These are phyloP conservation scores for Lophium mytilinum DNA, from an alignment of 495 filamentous ascomycete species.

Conservation along the genomic window DNA sequence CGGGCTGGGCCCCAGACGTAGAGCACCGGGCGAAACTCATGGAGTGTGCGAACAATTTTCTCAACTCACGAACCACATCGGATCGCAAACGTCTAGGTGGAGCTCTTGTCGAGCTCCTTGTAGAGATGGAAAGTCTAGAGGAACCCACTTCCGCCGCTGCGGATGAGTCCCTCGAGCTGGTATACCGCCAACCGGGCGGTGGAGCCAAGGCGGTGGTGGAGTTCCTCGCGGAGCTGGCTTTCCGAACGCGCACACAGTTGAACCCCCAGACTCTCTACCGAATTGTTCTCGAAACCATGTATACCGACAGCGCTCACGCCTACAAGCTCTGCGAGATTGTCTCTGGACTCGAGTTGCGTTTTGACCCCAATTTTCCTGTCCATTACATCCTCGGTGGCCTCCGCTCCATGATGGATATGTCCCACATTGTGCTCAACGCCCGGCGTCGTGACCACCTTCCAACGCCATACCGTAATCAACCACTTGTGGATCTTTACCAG, in stretches of 20 bases:
- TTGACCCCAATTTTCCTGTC: not conserved
- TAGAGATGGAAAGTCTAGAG: no score
- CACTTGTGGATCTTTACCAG: not conserved
- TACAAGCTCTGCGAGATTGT: not conserved
- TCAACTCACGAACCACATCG: no score
- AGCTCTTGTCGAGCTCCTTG: no score
- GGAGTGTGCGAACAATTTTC: no score
- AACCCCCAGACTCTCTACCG: not conserved
- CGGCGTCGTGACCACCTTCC: slow-evolving; percentile 4
- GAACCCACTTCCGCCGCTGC: no score
- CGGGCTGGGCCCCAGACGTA: no score
- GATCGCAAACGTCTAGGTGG: no score
- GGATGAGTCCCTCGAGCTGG: no score
- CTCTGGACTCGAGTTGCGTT: not conserved
- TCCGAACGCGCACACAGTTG: not conserved
- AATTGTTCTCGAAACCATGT: not conserved
- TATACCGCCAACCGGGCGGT: not conserved
- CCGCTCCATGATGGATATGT: not conserved
- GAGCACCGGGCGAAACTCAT: no score
- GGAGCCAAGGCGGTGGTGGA: not conserved
- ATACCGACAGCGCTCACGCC: not conserved
- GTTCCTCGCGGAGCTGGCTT: not conserved
- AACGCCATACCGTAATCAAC: not conserved
- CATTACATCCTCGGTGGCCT: not conserved
- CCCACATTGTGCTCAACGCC: slow-evolving; percentile 6